Conservation (phyloP, 2,329 filamentous ascomycete species). For the Dryadomyces quercus-mongolicae region DNA sequence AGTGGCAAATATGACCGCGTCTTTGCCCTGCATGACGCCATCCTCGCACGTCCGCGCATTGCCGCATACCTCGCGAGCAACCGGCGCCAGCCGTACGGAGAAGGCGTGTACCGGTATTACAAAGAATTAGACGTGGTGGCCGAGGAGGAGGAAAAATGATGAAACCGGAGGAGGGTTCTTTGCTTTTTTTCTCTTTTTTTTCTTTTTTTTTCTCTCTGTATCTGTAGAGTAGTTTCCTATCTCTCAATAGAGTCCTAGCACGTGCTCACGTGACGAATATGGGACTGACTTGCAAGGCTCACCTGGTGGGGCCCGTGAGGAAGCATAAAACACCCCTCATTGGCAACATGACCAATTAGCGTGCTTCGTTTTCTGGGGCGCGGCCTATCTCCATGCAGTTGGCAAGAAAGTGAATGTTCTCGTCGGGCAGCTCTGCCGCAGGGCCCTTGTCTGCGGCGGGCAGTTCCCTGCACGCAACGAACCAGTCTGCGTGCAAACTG, state of each 20-base stretch:
- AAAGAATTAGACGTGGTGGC: slow-evolving; percentile 51
- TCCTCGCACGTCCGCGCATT: slow-evolving; percentile 51
- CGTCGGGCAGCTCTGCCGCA: background rate
- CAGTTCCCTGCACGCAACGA: background rate
- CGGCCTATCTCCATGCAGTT: background rate
- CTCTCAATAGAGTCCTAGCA: no score
- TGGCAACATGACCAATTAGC: background rate
- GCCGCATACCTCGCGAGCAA: slow-evolving; percentile 58
- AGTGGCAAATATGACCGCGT: slow-evolving; percentile 46
- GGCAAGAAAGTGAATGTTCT: background rate
- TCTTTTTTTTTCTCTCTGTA: background rate
- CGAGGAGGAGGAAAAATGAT: slow-evolving; percentile 6
- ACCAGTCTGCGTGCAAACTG: background rate
- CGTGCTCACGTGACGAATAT: background rate
- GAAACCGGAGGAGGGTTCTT: no score
- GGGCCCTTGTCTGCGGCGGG: background rate
- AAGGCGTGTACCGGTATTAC: slow-evolving; percentile 62
- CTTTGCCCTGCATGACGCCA: slow-evolving; percentile 50
- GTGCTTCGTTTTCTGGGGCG: background rate
- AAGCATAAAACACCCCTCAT: background rate
- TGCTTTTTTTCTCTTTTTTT: no score
- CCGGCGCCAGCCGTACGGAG: slow-evolving; percentile 45
- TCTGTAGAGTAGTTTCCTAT: background rate
- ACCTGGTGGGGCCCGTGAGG: background rate
- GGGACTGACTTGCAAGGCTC: background rate